A percentile compares a stretch with the other conserved stretches of the same genome.
phyloP scores from a whole-genome alignment of 441 rosid species.

The Gossypium davidsonii region DNA sequence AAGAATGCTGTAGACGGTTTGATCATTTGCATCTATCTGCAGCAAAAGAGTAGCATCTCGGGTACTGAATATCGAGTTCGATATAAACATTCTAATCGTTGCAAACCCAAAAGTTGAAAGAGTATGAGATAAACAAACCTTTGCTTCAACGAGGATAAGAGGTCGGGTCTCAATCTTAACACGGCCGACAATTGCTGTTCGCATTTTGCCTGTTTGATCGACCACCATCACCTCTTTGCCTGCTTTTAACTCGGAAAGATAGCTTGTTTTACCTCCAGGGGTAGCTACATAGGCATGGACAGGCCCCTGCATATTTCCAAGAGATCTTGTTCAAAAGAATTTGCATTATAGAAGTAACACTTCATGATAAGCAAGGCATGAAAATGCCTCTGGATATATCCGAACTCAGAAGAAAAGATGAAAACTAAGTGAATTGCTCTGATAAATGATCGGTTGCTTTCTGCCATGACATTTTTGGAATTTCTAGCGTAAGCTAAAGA shows the following conservation, averaged over 20 bases:
- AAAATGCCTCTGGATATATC: not conserved
- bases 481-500: not conserved
- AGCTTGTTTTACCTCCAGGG: constrained; percentile 85
- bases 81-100: not conserved
- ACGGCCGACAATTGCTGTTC: constrained; percentile 71
- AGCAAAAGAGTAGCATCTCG: not conserved
- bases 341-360: not conserved
- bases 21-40: constrained; percentile 42
- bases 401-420: not conserved
- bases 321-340: not conserved
- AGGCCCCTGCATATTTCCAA: constrained; percentile 51
- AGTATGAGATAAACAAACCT: constrained; percentile 35
- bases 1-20: constrained; percentile 42
- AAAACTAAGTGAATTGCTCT: not conserved
- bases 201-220: constrained; percentile 54
- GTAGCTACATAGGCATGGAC: constrained; percentile 74
- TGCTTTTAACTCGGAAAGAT: constrained; percentile 74
- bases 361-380: not conserved
- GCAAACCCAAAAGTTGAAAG: not conserved
- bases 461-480: not conserved
- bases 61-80: not conserved
- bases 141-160: constrained; percentile 65
- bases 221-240: constrained; percentile 66
- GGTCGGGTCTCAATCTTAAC: constrained; percentile 86
- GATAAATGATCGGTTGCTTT: not conserved